A percentile compares a stretch with the other conserved stretches of the same genome.
These are phyloP conservation scores for Buxus sempervirens DNA, from an alignment of 164 flowering plant genomes.

Conservation along the genomic window DNA sequence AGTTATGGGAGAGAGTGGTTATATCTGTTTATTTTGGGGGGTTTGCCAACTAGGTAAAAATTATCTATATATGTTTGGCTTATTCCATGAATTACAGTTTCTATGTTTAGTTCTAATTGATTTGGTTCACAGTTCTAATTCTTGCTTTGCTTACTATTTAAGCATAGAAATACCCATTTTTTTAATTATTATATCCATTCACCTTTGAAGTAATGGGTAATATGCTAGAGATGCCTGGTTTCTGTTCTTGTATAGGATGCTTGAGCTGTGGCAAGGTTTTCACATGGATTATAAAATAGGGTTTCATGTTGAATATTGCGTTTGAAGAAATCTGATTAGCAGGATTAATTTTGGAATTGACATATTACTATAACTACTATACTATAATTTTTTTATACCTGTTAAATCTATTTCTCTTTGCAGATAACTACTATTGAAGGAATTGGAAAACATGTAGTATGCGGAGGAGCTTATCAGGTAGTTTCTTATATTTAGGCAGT, in stretches of 20 bases:
- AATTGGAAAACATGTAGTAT: too few relatives aligned
- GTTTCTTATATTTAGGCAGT: too few relatives aligned
- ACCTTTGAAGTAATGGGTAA: too few relatives aligned
- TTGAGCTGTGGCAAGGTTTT: background rate
- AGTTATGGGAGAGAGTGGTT: constrained; percentile 98
- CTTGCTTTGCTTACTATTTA: background rate
- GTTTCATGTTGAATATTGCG: background rate
- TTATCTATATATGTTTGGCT: background rate
- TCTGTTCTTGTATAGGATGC: background rate
- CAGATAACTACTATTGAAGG: constrained; percentile 97
- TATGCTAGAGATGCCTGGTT: background rate
- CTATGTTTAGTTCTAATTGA: background rate
- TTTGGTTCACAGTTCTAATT: too few relatives aligned
- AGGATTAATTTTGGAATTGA: background rate
- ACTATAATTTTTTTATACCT: too few relatives aligned
- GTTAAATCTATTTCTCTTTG: constrained; percentile 7
- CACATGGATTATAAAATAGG: background rate
- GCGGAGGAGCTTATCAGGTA: too few relatives aligned
- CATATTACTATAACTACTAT: too few relatives aligned
- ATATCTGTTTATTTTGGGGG: constrained; percentile 97
- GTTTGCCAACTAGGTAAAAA: constrained; percentile 92
- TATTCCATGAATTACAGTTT: background rate
- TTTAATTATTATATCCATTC: too few relatives aligned
- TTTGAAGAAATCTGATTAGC: background rate
- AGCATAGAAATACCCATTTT: background rate